phyloP scores from a whole-genome alignment of 2,329 filamentous ascomycete genomes.

The Sporothrix brunneoviolacea region DNA sequence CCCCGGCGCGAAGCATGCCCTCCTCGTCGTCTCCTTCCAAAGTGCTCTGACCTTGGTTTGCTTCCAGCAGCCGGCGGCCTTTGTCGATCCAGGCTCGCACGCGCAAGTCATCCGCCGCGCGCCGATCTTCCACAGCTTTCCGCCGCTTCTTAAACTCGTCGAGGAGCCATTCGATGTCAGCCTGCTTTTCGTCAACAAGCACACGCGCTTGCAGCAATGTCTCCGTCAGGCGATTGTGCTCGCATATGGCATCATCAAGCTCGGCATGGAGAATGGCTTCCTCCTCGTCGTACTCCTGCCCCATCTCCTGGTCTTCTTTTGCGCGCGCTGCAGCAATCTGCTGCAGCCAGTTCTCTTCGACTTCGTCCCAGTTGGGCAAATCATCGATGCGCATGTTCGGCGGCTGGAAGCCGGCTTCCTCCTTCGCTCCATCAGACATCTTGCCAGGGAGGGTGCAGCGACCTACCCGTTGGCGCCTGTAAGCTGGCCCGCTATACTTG shows the following conservation, averaged over 20 bases:
- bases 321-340: slow-evolving; percentile 17
- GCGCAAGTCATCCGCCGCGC: slow-evolving; percentile 10
- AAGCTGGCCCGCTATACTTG: no score
- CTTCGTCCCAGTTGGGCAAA: slow-evolving; percentile 28
- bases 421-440: slow-evolving; percentile 5
- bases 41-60: background rate
- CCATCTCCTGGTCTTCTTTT: slow-evolving; percentile 26
- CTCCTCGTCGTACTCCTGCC: slow-evolving; percentile 27
- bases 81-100: slow-evolving; percentile 13
- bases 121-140: background rate
- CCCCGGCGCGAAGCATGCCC: background rate
- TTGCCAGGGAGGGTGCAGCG: no score
- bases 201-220: slow-evolving; percentile 28
- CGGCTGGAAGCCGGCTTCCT: background rate
- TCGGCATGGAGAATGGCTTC: slow-evolving; percentile 26
- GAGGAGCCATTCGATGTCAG: slow-evolving; percentile 15
- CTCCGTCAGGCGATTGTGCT: slow-evolving; percentile 32
- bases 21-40: background rate
- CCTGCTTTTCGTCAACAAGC: slow-evolving; percentile 13
- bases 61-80: background rate
- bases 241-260: slow-evolving; percentile 30
- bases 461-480: no score
- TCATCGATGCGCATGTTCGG: background rate
- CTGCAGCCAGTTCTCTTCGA: slow-evolving; percentile 29
- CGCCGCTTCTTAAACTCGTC: slow-evolving; percentile 8